phyloP scores from a whole-genome alignment of 495 filamentous ascomycete species.

The Daldinia vernicosa region DNA sequence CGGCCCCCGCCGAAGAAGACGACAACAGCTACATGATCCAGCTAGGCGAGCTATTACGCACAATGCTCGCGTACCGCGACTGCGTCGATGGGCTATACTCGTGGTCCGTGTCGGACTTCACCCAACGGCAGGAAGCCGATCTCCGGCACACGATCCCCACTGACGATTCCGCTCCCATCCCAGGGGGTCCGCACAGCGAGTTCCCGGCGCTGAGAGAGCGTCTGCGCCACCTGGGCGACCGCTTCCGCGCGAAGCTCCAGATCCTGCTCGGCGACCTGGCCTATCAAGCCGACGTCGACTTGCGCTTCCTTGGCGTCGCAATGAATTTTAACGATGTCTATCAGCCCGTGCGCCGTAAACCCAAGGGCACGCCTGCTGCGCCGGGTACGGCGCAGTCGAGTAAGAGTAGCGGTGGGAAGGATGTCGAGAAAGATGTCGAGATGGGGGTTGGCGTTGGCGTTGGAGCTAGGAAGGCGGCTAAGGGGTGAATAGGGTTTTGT shows the following conservation, averaged over 20 bases:
- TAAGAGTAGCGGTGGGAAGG: background rate
- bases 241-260: conserved; percentile 80
- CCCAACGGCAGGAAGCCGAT: conserved; percentile 82
- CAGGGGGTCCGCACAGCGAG: conserved; percentile 57
- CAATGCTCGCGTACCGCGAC: conserved; percentile 94
- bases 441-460: background rate
- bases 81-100: conserved; percentile 94
- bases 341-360: conserved; percentile 71
- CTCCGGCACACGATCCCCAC: conserved; percentile 72
- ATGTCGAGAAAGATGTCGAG: background rate
- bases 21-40: conserved; percentile 89
- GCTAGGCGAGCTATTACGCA: conserved; percentile 89
- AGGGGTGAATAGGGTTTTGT: conserved; percentile 1
- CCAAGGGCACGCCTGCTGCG: conserved; percentile 45
- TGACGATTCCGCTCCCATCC: conserved; percentile 53
- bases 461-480: conserved; percentile 9
- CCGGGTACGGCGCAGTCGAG: background rate
- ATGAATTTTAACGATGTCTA: conserved; percentile 99
- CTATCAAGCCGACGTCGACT: conserved; percentile 93
- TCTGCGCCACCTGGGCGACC: conserved; percentile 71
- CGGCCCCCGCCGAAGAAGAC: conserved; percentile 57
- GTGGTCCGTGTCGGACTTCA: conserved; percentile 93
- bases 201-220: conserved; percentile 78
- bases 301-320: conserved; percentile 92
- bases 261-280: conserved; percentile 87